These are phyloP conservation scores for Gossypium davidsonii DNA, from an alignment of 441 rosid genomes.

Conservation along the genomic window DNA sequence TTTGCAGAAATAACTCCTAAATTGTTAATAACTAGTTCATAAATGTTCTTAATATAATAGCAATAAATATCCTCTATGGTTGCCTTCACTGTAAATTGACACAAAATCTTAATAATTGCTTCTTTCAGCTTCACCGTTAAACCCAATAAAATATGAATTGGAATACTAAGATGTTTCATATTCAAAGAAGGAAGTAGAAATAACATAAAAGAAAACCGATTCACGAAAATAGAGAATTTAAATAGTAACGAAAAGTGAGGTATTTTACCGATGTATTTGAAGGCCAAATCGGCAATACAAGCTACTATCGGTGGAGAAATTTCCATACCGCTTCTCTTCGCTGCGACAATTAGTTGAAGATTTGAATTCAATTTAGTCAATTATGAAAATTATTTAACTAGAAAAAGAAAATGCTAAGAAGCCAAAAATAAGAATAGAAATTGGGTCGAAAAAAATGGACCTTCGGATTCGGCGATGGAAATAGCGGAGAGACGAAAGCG, in stretches of 20 bases:
- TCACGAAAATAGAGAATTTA: background rate
- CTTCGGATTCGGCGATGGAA: constrained; percentile 67
- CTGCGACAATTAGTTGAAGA: constrained; percentile 32
- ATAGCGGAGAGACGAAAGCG: constrained; percentile 70
- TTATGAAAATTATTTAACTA: background rate
- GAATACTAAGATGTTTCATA: background rate
- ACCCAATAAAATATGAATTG: background rate
- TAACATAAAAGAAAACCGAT: background rate
- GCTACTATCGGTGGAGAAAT: constrained; percentile 50
- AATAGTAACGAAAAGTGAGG: background rate
- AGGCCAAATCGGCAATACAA: constrained; percentile 59
- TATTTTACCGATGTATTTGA: constrained; percentile 57
- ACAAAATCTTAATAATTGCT: background rate
- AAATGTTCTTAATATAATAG: no score
- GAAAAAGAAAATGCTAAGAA: background rate
- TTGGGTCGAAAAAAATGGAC: constrained; percentile 24
- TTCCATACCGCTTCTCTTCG: constrained; percentile 53
- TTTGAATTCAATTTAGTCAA: constrained; percentile 8
- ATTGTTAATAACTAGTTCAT: background rate
- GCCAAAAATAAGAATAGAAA: background rate
- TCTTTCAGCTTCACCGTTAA: background rate
- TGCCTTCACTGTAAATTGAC: background rate
- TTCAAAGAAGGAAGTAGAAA: background rate
- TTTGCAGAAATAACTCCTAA: background rate
- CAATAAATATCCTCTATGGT: background rate